phyloP scores from a whole-genome alignment of 2,329 filamentous ascomycete genomes.

The Aspergillus sp. region DNA sequence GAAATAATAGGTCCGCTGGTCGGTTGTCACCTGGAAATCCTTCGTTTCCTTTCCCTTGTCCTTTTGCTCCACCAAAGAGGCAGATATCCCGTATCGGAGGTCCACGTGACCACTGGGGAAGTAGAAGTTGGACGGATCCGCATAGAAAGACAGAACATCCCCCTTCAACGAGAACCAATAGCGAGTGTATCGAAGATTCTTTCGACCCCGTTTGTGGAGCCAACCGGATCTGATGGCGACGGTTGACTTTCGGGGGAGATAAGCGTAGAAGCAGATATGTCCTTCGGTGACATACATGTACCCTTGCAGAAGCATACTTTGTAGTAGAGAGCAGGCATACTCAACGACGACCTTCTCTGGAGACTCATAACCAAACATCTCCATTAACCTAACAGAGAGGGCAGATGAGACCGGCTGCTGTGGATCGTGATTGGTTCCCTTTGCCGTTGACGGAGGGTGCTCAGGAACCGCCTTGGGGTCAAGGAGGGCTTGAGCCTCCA shows the following conservation, averaged over 20 bases:
- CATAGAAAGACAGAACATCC: constrained; percentile 87
- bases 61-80: constrained; percentile 68
- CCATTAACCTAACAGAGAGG: constrained; percentile 70
- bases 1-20: constrained; percentile 82
- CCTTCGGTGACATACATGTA: constrained; percentile 93
- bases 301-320: constrained; percentile 87
- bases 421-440: constrained; percentile 52
- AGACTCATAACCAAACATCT: constrained; percentile 80
- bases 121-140: constrained; percentile 79
- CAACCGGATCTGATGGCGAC: constrained; percentile 82
- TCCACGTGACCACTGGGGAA: constrained; percentile 92
- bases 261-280: constrained; percentile 96
- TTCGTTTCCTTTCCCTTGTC: constrained; percentile 69
- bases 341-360: constrained; percentile 85
- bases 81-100: constrained; percentile 85
- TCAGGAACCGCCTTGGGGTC: constrained; percentile 24
- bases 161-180: constrained; percentile 95
- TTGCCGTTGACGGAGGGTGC: constrained; percentile 19
- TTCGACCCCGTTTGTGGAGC: constrained; percentile 81
- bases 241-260: constrained; percentile 87
- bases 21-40: constrained; percentile 77
- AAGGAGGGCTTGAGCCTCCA: constrained; percentile 68
- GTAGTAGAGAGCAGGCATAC: constrained; percentile 89
- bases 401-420: constrained; percentile 49
- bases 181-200: constrained; percentile 81